Conservation (phyloP, 1,139 yeast species). For the Lodderomyces metapsilosis region DNA sequence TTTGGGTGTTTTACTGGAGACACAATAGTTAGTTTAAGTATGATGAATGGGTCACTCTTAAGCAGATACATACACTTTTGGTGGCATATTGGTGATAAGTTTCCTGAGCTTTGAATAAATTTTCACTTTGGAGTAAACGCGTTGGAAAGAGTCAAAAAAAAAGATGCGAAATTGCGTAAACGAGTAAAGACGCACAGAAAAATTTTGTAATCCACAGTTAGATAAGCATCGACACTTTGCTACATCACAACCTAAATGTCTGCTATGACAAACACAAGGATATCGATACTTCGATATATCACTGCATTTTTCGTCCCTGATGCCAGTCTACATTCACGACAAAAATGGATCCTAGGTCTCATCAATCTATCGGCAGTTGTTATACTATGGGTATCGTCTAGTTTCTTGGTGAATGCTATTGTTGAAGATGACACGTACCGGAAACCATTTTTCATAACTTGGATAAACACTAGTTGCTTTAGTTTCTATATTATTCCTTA, state of each 20-base stretch:
- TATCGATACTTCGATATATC: slow-evolving; percentile 13
- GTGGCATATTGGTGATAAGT: too few species aligned
- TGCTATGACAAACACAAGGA: slow-evolving; percentile 9
- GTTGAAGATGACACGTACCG: slow-evolving; percentile 69
- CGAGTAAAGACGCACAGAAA: too few species aligned
- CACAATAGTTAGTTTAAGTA: background rate
- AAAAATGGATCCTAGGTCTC: slow-evolving; percentile 75
- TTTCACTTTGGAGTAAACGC: slow-evolving; percentile 6
- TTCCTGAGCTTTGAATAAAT: too few species aligned
- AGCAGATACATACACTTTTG: slow-evolving; percentile 13
- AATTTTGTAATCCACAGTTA: slow-evolving; percentile 3
- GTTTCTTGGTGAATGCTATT: slow-evolving; percentile 72
- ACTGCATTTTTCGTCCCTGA: slow-evolving; percentile 18
- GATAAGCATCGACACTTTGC: background rate
- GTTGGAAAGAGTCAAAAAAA: slow-evolving; percentile 4
- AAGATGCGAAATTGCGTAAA: slow-evolving; percentile 1
- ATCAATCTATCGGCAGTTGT: slow-evolving; percentile 72
- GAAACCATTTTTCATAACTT: slow-evolving; percentile 93
- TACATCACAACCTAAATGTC: background rate
- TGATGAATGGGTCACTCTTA: background rate
- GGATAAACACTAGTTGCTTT: slow-evolving; percentile 84
- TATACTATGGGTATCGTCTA: slow-evolving; percentile 83
- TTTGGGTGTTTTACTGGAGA: slow-evolving; percentile 7
- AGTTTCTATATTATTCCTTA: slow-evolving; percentile 73
- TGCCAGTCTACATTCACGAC: slow-evolving; percentile 19